These are phyloP conservation scores for Suhomyces yuchorum DNA, from an alignment of 1,139 yeast genomes.

Conservation along the genomic window DNA sequence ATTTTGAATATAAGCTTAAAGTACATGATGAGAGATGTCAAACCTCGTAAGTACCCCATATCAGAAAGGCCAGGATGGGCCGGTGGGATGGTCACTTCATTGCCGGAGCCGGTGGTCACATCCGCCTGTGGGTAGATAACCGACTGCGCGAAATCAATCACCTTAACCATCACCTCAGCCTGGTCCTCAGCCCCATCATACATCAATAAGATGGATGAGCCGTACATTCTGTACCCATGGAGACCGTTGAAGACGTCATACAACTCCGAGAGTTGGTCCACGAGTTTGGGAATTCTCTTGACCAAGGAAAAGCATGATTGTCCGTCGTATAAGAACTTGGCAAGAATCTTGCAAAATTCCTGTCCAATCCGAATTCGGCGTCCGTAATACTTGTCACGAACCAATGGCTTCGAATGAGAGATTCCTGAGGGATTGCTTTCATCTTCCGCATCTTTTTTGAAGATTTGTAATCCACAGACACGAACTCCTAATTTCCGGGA, in stretches of 20 bases:
- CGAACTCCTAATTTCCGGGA: slow-evolving; percentile 84
- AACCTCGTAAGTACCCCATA: slow-evolving; percentile 81
- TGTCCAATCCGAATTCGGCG: slow-evolving; percentile 72
- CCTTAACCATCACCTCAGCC: slow-evolving; percentile 55
- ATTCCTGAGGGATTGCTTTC: slow-evolving; percentile 3
- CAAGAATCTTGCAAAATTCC: slow-evolving; percentile 72
- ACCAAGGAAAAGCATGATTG: slow-evolving; percentile 56
- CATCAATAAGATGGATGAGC: slow-evolving; percentile 84
- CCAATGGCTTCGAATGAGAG: slow-evolving; percentile 31
- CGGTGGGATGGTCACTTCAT: slow-evolving; percentile 56
- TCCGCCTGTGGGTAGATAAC: slow-evolving; percentile 67
- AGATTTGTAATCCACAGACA: slow-evolving; percentile 85
- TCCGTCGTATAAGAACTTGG: slow-evolving; percentile 83
- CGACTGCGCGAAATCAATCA: slow-evolving; percentile 96
- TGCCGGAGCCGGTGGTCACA: slow-evolving; percentile 22
- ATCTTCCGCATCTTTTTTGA: slow-evolving; percentile 13
- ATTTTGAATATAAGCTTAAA: slow-evolving; percentile 56
- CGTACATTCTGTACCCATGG: slow-evolving; percentile 86
- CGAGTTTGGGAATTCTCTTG: slow-evolving; percentile 65
- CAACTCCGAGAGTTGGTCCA: slow-evolving; percentile 62
- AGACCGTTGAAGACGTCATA: slow-evolving; percentile 55
- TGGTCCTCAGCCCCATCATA: slow-evolving; percentile 64
- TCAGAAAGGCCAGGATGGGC: slow-evolving; percentile 65
- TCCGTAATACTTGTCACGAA: slow-evolving; percentile 91
- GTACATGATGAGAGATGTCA: slow-evolving; percentile 65